phyloP scores from a whole-genome alignment of 1,139 yeast genomes.

The Yamadazyma taylorii region DNA sequence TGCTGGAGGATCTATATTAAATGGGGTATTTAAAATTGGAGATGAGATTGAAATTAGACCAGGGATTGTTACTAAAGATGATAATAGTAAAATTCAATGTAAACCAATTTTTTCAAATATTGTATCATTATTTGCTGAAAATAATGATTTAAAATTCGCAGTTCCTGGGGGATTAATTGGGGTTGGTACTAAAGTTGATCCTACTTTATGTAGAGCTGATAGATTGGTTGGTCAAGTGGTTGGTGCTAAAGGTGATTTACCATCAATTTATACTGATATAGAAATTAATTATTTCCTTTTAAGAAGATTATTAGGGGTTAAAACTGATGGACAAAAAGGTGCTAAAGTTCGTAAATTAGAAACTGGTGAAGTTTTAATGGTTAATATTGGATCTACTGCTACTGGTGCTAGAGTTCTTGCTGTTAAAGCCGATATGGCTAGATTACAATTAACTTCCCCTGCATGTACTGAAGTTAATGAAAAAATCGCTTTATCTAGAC shows the following conservation, averaged over 20 bases:
- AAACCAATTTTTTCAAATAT: conserved; percentile 93
- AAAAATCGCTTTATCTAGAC: conserved; percentile 97
- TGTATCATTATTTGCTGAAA: conserved; percentile 94
- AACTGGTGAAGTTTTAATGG: conserved; percentile 96
- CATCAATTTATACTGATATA: conserved; percentile 93
- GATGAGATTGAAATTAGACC: conserved; percentile 99
- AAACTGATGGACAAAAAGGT: conserved; percentile 93
- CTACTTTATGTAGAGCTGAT: conserved; percentile 98
- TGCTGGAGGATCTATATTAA: conserved; percentile 98
- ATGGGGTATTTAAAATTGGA: conserved; percentile 95
- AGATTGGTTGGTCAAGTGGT: conserved; percentile 99
- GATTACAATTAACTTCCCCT: conserved; percentile 93
- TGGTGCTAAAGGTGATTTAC: conserved; percentile 94
- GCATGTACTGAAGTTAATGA: conserved; percentile 98
- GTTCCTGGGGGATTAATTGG: conserved; percentile 99
- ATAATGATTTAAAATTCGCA: conserved; percentile 95
- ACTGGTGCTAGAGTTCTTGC: conserved; percentile 99
- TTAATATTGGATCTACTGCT: conserved; percentile 98
- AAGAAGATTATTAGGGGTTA: conserved; percentile 97
- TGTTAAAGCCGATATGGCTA: conserved; percentile 99
- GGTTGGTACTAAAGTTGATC: conserved; percentile 97
- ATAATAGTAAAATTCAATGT: conserved; percentile 90
- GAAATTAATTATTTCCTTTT: conserved; percentile 96
- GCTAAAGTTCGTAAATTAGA: conserved; percentile 95
- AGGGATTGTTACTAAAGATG: conserved; percentile 96